phyloP scores from a whole-genome alignment of 192 early-diverging fungal genomes.

The Coemansia sp. region DNA sequence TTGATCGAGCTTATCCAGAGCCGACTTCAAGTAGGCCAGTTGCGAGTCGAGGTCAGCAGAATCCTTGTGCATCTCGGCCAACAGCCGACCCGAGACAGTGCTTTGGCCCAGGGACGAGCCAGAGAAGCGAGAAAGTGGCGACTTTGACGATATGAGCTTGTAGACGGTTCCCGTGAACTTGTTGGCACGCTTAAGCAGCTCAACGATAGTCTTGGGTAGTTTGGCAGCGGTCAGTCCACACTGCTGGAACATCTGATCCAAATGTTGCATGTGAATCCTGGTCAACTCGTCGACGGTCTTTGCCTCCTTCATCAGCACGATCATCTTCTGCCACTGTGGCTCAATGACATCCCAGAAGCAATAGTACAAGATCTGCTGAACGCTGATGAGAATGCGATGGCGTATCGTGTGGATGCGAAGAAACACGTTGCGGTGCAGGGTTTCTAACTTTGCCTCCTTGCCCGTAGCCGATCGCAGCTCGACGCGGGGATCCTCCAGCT shows the following conservation, averaged over 20 bases:
- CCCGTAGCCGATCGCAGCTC: conserved; percentile 24
- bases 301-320: conserved; percentile 59
- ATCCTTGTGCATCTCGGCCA: conserved; percentile 21
- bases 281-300: conserved; percentile 87
- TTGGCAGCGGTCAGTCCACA: conserved; percentile 84
- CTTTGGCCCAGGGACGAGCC: conserved; percentile 33
- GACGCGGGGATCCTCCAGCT: conserved; percentile 34
- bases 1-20: conserved; percentile 43
- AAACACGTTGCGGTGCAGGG: conserved; percentile 56
- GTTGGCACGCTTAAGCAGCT: conserved; percentile 39
- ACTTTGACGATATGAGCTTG: conserved; percentile 24
- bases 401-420: conserved; percentile 71
- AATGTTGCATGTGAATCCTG: conserved; percentile 74
- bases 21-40: conserved; percentile 31
- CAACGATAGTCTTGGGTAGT: conserved; percentile 67
- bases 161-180: conserved; percentile 25
- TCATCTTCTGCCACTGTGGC: conserved; percentile 79
- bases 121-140: conserved; percentile 20
- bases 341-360: conserved; percentile 91
- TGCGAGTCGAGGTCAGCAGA: conserved; percentile 15
- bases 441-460: conserved; percentile 42
- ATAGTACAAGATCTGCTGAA: conserved; percentile 91
- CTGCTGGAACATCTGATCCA: conserved; percentile 86
- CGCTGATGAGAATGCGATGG: conserved; percentile 82
- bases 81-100: conserved; percentile 21